Evolutionary conservation across 352 stramenopile species (phyloP).

Genomic region (Phytopythium helicoides): DNA sequence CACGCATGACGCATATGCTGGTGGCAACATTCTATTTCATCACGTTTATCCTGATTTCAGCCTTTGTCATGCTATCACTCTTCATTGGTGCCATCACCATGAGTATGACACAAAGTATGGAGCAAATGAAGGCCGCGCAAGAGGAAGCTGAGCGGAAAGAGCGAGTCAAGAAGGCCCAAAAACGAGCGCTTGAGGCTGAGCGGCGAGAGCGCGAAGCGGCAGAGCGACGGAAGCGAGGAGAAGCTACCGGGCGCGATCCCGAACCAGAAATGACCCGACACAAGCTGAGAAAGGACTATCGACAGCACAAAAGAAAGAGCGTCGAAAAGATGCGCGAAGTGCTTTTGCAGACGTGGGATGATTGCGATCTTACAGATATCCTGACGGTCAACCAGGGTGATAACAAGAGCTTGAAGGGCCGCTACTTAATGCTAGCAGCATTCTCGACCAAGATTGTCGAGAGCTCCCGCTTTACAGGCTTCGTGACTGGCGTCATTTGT

Average conservation of each 20-base stretch:
- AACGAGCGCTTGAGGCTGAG: slow-evolving; percentile 51
- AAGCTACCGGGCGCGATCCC: slow-evolving; percentile 1
- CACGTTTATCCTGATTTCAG: slow-evolving; percentile 86
- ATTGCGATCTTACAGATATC: slow-evolving; percentile 69
- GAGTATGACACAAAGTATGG: slow-evolving; percentile 90
- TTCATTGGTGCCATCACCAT: slow-evolving; percentile 91
- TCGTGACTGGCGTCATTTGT: slow-evolving; percentile 81
- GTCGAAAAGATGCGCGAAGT: slow-evolving; percentile 76
- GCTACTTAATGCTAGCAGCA: slow-evolving; percentile 43
- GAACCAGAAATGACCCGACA: slow-evolving; percentile 3
- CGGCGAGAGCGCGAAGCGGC: slow-evolving; percentile 35
- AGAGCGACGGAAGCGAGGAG: slow-evolving; percentile 29
- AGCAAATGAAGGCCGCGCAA: slow-evolving; percentile 76
- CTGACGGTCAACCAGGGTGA: slow-evolving; percentile 47
- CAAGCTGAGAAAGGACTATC: slow-evolving; percentile 47
- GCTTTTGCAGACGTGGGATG: slow-evolving; percentile 72
- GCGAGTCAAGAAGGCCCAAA: slow-evolving; percentile 52
- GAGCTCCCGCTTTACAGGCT: slow-evolving; percentile 49
- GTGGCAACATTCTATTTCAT: slow-evolving; percentile 77
- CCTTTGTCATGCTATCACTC: slow-evolving; percentile 88
- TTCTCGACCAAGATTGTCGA: slow-evolving; percentile 53
- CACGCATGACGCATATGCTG: slow-evolving; percentile 48
- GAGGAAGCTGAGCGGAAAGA: slow-evolving; percentile 66
- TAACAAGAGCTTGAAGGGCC: slow-evolving; percentile 40
- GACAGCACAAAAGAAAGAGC: slow-evolving; percentile 47